Conservation (phyloP, 139 green algal genomes). For the Microglena sp. region DNA sequence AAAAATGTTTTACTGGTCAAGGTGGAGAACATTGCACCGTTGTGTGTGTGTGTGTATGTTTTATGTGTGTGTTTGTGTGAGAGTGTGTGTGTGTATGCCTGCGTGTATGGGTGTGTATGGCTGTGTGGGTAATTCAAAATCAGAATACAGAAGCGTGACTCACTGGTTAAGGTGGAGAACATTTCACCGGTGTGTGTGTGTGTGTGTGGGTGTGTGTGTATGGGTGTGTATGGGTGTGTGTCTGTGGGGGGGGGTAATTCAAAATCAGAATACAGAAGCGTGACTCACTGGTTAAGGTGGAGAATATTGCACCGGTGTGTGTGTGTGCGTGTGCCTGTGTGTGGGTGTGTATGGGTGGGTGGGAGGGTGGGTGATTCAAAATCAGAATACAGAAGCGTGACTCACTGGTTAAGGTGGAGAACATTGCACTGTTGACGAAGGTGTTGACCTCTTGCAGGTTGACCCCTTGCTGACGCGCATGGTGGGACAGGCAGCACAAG, state of each 20-base stretch:
- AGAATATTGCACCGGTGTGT: too few relatives aligned
- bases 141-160: too few relatives aligned
- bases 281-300: too few relatives aligned
- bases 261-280: too few relatives aligned
- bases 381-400: too few relatives aligned
- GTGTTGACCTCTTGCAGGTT: constrained; percentile 1
- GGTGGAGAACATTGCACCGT: too few relatives aligned
- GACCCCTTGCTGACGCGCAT: constrained; percentile 3
- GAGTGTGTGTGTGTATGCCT: background rate
- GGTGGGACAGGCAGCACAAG: constrained; percentile 8
- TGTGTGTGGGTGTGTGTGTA: too few relatives aligned
- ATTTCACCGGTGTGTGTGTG: constrained; percentile 12
- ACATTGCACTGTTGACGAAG: constrained; percentile 20
- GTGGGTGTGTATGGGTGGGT: background rate
- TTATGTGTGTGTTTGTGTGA: too few relatives aligned
- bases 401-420: constrained; percentile 63
- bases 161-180: constrained; percentile 63
- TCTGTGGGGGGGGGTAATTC: background rate
- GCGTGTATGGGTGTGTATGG: background rate
- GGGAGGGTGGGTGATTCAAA: background rate
- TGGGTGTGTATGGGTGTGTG: background rate
- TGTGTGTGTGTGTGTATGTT: too few relatives aligned
- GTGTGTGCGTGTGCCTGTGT: background rate
- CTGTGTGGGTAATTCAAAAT: background rate
- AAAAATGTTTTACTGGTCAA: too few relatives aligned